phyloP scores from a whole-genome alignment of 129 eudicot genomes.

The Ambrosia trifida region DNA sequence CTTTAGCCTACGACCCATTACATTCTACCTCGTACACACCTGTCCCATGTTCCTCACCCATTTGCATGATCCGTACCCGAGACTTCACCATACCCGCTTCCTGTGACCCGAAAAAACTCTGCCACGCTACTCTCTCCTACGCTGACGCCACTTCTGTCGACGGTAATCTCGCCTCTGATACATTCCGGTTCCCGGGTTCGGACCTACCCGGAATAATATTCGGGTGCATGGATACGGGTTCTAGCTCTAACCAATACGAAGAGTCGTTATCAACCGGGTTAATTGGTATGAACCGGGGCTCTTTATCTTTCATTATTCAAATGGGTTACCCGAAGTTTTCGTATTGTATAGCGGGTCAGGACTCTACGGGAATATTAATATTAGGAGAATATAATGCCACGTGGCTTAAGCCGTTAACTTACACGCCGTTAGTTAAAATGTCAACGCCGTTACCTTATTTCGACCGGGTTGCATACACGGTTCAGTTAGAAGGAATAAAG shows the following conservation, averaged over 20 bases:
- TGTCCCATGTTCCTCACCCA: constrained; percentile 54
- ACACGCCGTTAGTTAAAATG: constrained; percentile 66
- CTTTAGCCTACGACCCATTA: constrained; percentile 45
- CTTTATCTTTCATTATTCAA: constrained; percentile 74
- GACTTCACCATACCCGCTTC: constrained; percentile 79
- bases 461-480: constrained; percentile 78
- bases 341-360: constrained; percentile 78
- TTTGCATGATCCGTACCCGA: constrained; percentile 65
- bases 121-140: constrained; percentile 72
- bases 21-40: constrained; percentile 57
- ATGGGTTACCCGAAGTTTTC: constrained; percentile 75
- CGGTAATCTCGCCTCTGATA: constrained; percentile 73
- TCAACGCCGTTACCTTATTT: constrained; percentile 69
- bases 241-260: constrained; percentile 50
- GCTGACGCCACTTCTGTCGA: constrained; percentile 84
- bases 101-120: constrained; percentile 74
- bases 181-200: constrained; percentile 45
- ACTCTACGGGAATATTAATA: constrained; percentile 63
- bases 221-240: constrained; percentile 79
- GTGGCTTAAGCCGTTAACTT: constrained; percentile 57
- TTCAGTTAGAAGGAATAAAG: constrained; percentile 73
- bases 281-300: constrained; percentile 83
- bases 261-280: constrained; percentile 67
- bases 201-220: constrained; percentile 56
- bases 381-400: constrained; percentile 56